Evolutionary conservation across 129 eudicot genomes (phyloP).

Genomic region (Smallanthus sonchifolius): DNA sequence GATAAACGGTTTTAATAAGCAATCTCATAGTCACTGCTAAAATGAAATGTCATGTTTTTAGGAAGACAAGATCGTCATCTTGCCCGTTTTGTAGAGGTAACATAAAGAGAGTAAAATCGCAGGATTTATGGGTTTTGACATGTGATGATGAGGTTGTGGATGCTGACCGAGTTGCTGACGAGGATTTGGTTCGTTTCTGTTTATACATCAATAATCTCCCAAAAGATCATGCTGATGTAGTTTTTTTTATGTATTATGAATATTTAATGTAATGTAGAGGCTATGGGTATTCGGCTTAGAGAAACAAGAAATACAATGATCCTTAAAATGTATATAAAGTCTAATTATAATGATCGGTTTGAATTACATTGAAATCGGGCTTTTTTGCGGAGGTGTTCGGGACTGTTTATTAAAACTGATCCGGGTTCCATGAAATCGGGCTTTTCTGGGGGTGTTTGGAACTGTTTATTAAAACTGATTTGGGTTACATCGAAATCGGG

Average conservation of each 20-base stretch:
- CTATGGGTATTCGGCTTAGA: constrained; percentile 23
- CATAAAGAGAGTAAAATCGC: constrained; percentile 72
- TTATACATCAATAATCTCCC: constrained; percentile 70
- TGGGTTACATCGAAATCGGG: neutral
- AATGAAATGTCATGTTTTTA: constrained; percentile 16
- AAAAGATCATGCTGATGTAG: constrained; percentile 65
- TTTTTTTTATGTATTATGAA: constrained; percentile 78
- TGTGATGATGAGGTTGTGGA: constrained; percentile 69
- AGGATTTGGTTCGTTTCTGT: constrained; percentile 64
- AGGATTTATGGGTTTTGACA: constrained; percentile 84
- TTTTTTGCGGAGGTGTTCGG: neutral
- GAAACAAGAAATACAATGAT: constrained; percentile 25
- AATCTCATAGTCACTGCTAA: neutral
- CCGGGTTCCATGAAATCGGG: neutral
- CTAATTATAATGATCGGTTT: neutral
- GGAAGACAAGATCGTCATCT: constrained; percentile 82
- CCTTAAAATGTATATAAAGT: constrained; percentile 50
- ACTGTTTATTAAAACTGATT: neutral
- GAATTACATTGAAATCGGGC: neutral
- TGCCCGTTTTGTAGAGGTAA: constrained; percentile 95
- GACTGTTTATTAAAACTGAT: neutral
- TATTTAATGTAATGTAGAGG: constrained; percentile 35
- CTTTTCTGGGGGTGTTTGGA: neutral
- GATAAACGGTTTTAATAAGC: neutral
- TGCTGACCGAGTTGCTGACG: constrained; percentile 52